These are phyloP conservation scores for Crassisporium funariophilum DNA, from an alignment of 768 basidiomycete genomes.

Conservation along the genomic window DNA sequence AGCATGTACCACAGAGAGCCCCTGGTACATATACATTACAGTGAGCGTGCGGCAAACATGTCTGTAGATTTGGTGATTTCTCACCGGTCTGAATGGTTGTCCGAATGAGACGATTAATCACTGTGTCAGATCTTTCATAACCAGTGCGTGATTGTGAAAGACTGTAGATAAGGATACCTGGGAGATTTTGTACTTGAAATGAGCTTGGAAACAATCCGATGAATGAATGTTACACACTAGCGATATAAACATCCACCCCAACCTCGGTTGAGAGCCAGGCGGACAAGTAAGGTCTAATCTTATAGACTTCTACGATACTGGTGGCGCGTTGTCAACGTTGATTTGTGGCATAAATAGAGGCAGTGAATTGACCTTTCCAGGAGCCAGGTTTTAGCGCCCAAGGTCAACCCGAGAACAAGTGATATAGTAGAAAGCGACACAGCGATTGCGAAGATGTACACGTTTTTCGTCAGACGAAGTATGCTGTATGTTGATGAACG, in stretches of 20 bases:
- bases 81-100: background rate
- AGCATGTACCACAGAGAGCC: background rate
- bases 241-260: background rate
- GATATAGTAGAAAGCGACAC: background rate
- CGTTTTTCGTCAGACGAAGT: background rate
- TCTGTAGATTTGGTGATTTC: background rate
- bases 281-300: background rate
- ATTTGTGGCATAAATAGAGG: background rate
- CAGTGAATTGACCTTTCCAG: background rate
- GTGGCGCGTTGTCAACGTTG: background rate
- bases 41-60: background rate
- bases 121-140: background rate
- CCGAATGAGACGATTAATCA: background rate
- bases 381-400: background rate
- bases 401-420: background rate
- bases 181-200: too few species aligned
- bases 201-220: too few species aligned
- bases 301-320: background rate
- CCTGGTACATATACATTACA: background rate
- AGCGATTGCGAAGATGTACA: background rate
- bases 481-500: background rate
- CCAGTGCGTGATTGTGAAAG: background rate
- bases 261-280: background rate
- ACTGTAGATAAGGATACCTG: conserved; percentile 14
- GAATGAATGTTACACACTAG: background rate